Conservation (phyloP, 2,329 filamentous ascomycete genomes). For the Pochonia chlamydosporia region DNA sequence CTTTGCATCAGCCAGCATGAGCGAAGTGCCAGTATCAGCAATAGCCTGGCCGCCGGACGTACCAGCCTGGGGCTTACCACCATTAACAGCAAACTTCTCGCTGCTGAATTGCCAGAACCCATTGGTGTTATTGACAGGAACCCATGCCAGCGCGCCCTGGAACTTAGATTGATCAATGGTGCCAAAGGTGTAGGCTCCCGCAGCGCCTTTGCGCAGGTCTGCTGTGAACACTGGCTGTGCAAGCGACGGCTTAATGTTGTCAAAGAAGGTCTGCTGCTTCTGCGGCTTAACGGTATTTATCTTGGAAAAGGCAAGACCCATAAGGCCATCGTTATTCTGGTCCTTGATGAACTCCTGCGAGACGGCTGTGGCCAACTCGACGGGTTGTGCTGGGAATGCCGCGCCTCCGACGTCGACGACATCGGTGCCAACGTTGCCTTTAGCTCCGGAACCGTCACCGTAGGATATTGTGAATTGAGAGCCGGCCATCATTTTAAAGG, state of each 20-base stretch:
- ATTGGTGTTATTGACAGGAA: conserved; percentile 51
- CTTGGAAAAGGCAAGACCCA: conserved; percentile 37
- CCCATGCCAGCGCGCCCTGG: conserved; percentile 54
- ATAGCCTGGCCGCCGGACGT: conserved; percentile 40
- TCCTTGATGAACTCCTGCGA: conserved; percentile 33
- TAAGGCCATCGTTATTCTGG: conserved; percentile 35
- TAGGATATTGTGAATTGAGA: conserved; percentile 38
- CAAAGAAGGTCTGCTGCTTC: conserved; percentile 38
- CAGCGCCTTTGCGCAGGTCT: conserved; percentile 49
- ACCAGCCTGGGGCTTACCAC: conserved; percentile 14
- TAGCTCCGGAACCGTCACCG: conserved; percentile 36
- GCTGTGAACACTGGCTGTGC: conserved; percentile 56
- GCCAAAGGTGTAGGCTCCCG: conserved; percentile 70
- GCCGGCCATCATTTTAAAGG: conserved; percentile 30
- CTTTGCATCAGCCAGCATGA: conserved; percentile 51
- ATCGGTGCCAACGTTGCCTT: conserved; percentile 38
- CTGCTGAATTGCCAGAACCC: conserved; percentile 55
- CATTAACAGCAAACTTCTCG: conserved; percentile 15
- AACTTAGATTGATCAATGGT: conserved; percentile 60
- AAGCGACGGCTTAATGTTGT: conserved; percentile 21
- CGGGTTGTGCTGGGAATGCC: conserved; percentile 33
- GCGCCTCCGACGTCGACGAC: conserved; percentile 35
- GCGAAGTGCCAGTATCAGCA: conserved; percentile 56
- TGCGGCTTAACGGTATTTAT: conserved; percentile 36
- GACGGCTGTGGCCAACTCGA: conserved; percentile 36